These are phyloP conservation scores for Chalciporus piperatus DNA, from an alignment of 768 basidiomycete species.

Conservation along the genomic window DNA sequence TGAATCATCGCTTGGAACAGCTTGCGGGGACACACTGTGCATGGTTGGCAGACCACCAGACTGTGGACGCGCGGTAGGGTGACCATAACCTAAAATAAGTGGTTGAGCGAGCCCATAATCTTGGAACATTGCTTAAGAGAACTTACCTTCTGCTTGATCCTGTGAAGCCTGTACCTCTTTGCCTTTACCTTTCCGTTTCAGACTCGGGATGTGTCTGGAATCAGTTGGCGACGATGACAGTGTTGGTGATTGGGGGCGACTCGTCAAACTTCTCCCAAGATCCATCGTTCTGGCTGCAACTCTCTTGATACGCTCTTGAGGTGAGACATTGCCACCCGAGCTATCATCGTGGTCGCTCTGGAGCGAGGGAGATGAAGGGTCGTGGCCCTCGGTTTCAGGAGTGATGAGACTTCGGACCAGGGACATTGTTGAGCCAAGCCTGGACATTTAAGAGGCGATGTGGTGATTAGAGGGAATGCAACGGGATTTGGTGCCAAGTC, in stretches of 20 bases:
- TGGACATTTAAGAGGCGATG: slow-evolving; percentile 21
- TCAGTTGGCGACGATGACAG: slow-evolving; percentile 33
- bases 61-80: slow-evolving; percentile 22
- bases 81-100: slow-evolving; percentile 8
- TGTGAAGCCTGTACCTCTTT: slow-evolving; percentile 33
- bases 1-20: slow-evolving; percentile 44
- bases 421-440: slow-evolving; percentile 22
- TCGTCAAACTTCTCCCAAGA: slow-evolving; percentile 57
- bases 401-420: slow-evolving; percentile 16
- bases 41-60: slow-evolving; percentile 9
- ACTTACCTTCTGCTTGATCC: slow-evolving; percentile 30
- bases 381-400: slow-evolving; percentile 32
- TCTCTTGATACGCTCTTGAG: slow-evolving; percentile 51
- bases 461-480: not conserved
- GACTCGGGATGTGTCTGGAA: slow-evolving; percentile 53
- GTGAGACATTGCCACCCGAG: slow-evolving; percentile 26
- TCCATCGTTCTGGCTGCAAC: slow-evolving; percentile 59
- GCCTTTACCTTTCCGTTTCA: slow-evolving; percentile 50
- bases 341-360: slow-evolving; percentile 29
- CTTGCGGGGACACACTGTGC: slow-evolving; percentile 3
- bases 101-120: slow-evolving; percentile 9
- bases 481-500: not conserved
- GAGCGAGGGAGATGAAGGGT: slow-evolving; percentile 31
- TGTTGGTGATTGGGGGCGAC: slow-evolving; percentile 33
- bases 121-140: slow-evolving; percentile 24